Conservation (phyloP, 169 alveolate genomes). For the Eimeria maxima region DNA sequence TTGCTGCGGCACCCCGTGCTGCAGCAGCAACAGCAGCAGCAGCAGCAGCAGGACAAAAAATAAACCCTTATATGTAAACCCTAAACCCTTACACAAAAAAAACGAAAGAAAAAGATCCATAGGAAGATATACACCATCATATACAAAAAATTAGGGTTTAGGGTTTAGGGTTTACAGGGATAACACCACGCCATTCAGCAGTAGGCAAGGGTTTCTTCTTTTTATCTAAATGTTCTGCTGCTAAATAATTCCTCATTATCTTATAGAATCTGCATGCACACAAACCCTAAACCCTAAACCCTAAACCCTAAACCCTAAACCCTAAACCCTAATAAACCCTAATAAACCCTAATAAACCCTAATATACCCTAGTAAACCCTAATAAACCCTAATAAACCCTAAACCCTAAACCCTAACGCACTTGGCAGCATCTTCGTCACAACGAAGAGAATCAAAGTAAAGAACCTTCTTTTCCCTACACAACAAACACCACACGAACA, state of each 20-base stretch:
- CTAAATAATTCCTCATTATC: neutral
- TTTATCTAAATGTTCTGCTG: constrained; percentile 58
- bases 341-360: too few species aligned
- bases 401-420: constrained; percentile 26
- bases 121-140: neutral
- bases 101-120: neutral
- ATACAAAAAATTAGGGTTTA: neutral
- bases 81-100: neutral
- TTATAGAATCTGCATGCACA: constrained; percentile 11
- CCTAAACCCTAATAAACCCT: too few species aligned
- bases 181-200: constrained; percentile 11
- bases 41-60: neutral
- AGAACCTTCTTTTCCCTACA: constrained; percentile 28
- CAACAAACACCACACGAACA: neutral
- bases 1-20: constrained; percentile 76
- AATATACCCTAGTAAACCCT: too few species aligned
- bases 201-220: neutral
- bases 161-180: constrained; percentile 49
- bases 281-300: too few species aligned
- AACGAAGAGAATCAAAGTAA: constrained; percentile 53
- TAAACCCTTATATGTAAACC: neutral
- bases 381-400: constrained; percentile 14
- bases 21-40: neutral
- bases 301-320: too few species aligned
- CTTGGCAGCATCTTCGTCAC: constrained; percentile 41